Evolutionary conservation across 2,329 filamentous ascomycete species (phyloP).

Genomic region (Verticillium dahliae): DNA sequence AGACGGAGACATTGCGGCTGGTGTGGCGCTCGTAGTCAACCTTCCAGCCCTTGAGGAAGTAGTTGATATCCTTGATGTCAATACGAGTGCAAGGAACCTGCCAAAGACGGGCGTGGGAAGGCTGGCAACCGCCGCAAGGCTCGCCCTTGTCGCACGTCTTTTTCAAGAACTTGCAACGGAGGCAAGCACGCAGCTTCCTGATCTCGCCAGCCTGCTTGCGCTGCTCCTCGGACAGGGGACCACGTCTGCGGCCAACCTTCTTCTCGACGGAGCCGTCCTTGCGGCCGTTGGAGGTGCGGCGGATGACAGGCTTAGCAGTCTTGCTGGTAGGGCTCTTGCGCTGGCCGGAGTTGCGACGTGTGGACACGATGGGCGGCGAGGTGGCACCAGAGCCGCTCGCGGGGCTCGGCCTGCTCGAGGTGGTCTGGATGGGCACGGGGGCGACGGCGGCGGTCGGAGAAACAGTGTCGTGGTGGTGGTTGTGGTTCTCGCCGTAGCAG

Average conservation of each 20-base stretch:
- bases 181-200: slow-evolving; percentile 84
- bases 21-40: slow-evolving; percentile 92
- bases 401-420: slow-evolving; percentile 53
- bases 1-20: slow-evolving; percentile 79
- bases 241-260: slow-evolving; percentile 84
- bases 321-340: slow-evolving; percentile 77
- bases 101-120: slow-evolving; percentile 91
- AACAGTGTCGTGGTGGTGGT: slow-evolving; percentile 41
- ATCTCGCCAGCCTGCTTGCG: slow-evolving; percentile 96
- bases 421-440: slow-evolving; percentile 63
- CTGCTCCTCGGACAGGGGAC: slow-evolving; percentile 86
- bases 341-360: slow-evolving; percentile 61
- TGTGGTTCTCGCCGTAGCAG: slow-evolving; percentile 51
- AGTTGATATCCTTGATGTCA: slow-evolving; percentile 96
- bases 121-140: slow-evolving; percentile 90
- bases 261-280: slow-evolving; percentile 77
- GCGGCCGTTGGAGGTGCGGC: slow-evolving; percentile 70
- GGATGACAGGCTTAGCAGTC: slow-evolving; percentile 75
- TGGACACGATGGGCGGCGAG: slow-evolving; percentile 55
- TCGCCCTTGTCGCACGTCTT: slow-evolving; percentile 98
- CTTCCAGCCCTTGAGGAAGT: slow-evolving; percentile 99
- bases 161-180: slow-evolving; percentile 97
- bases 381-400: slow-evolving; percentile 53
- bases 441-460: slow-evolving; percentile 63
- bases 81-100: slow-evolving; percentile 97